Evolutionary conservation across 352 stramenopile species (phyloP).

Genomic region (Phytopythium aichiense): DNA sequence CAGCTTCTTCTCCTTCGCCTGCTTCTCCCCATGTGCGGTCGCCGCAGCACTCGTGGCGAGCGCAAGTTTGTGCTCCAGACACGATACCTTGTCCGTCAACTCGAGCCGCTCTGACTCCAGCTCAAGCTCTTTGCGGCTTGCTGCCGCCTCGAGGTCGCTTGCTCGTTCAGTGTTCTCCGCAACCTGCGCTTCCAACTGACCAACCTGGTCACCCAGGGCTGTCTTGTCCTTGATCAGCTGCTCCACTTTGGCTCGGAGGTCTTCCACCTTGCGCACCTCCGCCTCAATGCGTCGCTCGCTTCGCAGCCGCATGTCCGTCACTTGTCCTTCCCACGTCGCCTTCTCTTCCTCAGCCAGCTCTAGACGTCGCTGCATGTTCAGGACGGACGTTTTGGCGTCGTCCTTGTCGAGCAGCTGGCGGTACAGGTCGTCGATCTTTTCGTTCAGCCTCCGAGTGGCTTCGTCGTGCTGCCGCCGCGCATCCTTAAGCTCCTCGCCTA

Average conservation of each 20-base stretch:
- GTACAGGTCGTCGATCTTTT: slow-evolving; percentile 58
- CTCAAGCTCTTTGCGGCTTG: slow-evolving; percentile 26
- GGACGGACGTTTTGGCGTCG: slow-evolving; percentile 28
- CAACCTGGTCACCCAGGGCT: slow-evolving; percentile 21
- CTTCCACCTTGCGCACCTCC: slow-evolving; percentile 38
- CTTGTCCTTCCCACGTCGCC: slow-evolving; percentile 26
- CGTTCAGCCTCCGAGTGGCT: slow-evolving; percentile 23
- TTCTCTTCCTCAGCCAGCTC: slow-evolving; percentile 40
- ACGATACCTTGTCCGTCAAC: slow-evolving; percentile 18
- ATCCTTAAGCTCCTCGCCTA: slow-evolving; percentile 33
- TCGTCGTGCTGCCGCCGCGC: slow-evolving; percentile 20
- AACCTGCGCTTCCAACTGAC: slow-evolving; percentile 22
- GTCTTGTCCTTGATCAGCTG: slow-evolving; percentile 32
- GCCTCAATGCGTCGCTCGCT: slow-evolving; percentile 31
- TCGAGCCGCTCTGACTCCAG: slow-evolving; percentile 9
- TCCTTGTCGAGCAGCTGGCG: slow-evolving; percentile 48
- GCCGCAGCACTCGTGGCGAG: slow-evolving; percentile 23
- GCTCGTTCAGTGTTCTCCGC: slow-evolving; percentile 20
- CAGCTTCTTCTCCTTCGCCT: slow-evolving; percentile 46
- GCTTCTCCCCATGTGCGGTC: slow-evolving; percentile 31
- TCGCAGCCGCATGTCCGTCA: slow-evolving; percentile 30
- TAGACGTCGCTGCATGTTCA: slow-evolving; percentile 32
- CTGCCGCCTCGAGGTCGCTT: slow-evolving; percentile 13
- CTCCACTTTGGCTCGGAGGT: slow-evolving; percentile 29
- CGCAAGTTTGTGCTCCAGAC: slow-evolving; percentile 24